Evolutionary conservation across 345 rosid species (phyloP), one percentile per base, ranked within the genome.

Genomic region (Gossypium bickii): DNA sequence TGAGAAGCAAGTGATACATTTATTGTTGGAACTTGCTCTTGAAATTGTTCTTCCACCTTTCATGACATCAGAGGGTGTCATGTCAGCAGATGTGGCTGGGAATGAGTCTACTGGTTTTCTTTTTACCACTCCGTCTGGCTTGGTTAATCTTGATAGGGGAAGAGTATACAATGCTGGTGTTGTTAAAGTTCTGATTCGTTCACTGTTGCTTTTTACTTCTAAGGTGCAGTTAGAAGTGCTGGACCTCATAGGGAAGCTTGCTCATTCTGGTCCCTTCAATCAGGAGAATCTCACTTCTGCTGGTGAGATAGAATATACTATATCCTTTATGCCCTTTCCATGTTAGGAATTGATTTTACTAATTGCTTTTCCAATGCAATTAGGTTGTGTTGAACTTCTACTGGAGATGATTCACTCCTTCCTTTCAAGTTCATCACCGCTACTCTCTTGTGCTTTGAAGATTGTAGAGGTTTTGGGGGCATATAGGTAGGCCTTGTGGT

Each of bases 381-480:
- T 74, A 95, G 99, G 97, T 78, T 96, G 99, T 51, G 91, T 93
- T 81, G 98, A 96, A 75, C 97, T 96, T 80, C 77, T 96, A 66
- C 80, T 96, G 89, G 97, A 92, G 87, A 93, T 83, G 22, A 89
- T 96, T 79, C 90, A 83, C 71, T 98, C 98, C 15, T 96, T 92
- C 76, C 93, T 96, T 67, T 80, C 82, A 13, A 90, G 97, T 65
- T 91, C 97, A 81, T 93, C 98, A 86, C 89, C 87, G 1, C 74
- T 96, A 64, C 93, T 92, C 74, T 86, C 90, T 34, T 80, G 89
- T 86, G 86, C 93, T 78, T 78, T 96, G 90, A 96, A 90, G 92
- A 93, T 92, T 84, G 92, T 96, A 78, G 97, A 93, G 85, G 88
- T 85, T 85, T 92, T 96, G 80, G 99, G 99, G 72, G 92, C 99